phyloP scores from a whole-genome alignment of 352 stramenopile species.

The Phytopythium kandeliae region DNA sequence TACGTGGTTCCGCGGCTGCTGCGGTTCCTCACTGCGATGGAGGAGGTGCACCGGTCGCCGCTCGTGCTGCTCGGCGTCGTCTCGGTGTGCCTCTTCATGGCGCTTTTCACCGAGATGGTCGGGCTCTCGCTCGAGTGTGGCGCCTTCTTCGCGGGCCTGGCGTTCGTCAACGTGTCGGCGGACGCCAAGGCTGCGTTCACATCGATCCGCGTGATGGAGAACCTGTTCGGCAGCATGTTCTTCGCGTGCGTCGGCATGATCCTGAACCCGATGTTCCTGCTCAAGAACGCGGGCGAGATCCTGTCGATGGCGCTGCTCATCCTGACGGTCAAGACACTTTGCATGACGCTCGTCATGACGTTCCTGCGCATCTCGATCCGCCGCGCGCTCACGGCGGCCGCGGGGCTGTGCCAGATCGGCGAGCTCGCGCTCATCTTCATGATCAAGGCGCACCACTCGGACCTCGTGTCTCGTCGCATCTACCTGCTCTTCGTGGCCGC shows the following conservation, averaged over 20 bases:
- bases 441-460: constrained; percentile 83
- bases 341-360: constrained; percentile 74
- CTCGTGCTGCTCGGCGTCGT: constrained; percentile 79
- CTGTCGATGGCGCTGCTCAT: constrained; percentile 80
- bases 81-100: constrained; percentile 81
- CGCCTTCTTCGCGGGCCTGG: constrained; percentile 74
- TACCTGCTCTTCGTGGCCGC: constrained; percentile 81
- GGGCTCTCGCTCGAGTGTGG: constrained; percentile 80
- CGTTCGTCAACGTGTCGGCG: constrained; percentile 66
- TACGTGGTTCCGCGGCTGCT: constrained; percentile 67
- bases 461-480: constrained; percentile 74
- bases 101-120: constrained; percentile 77
- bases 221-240: constrained; percentile 87
- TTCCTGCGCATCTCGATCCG: constrained; percentile 72
- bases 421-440: constrained; percentile 88
- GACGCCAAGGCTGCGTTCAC: constrained; percentile 69
- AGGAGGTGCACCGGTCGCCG: constrained; percentile 75
- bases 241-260: constrained; percentile 88
- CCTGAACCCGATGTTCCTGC: constrained; percentile 73
- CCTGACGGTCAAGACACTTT: constrained; percentile 67
- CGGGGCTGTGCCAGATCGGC: constrained; percentile 79
- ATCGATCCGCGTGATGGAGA: constrained; percentile 85
- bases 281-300: constrained; percentile 75
- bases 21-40: constrained; percentile 69
- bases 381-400: constrained; percentile 65